A percentile compares a stretch with the other conserved stretches of the same genome.
Evolutionary conservation across 371 early-diverging fungal species (phyloP).

Genomic region (Vittaforma corneae): DNA sequence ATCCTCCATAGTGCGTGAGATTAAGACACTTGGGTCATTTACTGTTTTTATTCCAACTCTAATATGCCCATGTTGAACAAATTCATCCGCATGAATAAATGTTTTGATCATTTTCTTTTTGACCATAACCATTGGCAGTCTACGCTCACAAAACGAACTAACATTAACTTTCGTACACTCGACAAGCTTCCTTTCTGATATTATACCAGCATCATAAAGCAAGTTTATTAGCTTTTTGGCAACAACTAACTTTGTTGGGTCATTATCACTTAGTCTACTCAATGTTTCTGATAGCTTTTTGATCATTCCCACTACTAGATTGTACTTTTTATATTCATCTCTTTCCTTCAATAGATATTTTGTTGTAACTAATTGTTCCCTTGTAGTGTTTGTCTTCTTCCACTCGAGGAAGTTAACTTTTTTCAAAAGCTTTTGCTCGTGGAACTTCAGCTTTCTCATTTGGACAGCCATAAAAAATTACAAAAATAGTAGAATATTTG

Average conservation of each 20-base stretch:
- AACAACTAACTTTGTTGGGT: constrained; percentile 68
- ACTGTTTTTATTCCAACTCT: constrained; percentile 66
- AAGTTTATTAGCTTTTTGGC: constrained; percentile 73
- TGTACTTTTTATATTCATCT: constrained; percentile 88
- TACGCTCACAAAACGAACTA: constrained; percentile 69
- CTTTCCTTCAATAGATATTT: constrained; percentile 77
- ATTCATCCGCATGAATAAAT: constrained; percentile 76
- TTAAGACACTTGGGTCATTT: constrained; percentile 34
- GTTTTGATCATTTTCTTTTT: constrained; percentile 85
- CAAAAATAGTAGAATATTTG: not conserved
- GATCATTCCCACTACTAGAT: constrained; percentile 73
- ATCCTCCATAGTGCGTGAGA: constrained; percentile 78
- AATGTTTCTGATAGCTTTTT: constrained; percentile 73
- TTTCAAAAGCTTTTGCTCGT: constrained; percentile 88
- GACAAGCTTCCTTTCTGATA: constrained; percentile 71
- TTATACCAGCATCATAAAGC: constrained; percentile 76
- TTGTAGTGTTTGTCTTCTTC: constrained; percentile 75
- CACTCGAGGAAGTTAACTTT: constrained; percentile 93
- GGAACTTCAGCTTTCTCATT: constrained; percentile 70
- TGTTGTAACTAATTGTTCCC: constrained; percentile 77
- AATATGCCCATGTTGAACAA: constrained; percentile 82
- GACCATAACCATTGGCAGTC: constrained; percentile 83
- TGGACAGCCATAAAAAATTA: too few species aligned
- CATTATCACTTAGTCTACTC: constrained; percentile 73
- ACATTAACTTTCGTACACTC: constrained; percentile 78